Evolutionary conservation across 148 eudicot species (phyloP), one percentile per base, ranked within the genome.

Genomic region (Amaranthus hypochondriacus): DNA sequence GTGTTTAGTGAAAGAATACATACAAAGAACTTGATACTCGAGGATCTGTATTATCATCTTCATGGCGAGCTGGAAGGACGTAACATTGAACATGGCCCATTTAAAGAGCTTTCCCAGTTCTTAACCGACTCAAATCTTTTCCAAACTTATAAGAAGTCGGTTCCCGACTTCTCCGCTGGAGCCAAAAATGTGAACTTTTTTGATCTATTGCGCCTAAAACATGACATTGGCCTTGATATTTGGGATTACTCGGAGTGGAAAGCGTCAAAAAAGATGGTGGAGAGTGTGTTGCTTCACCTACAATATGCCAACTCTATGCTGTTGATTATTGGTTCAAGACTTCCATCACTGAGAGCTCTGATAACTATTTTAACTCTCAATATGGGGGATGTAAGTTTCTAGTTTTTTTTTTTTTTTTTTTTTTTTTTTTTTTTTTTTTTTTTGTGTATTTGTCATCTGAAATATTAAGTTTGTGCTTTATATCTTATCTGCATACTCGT

Each of bases 41-140:
- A 79, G 61, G 99, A 96, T 83, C 85, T 96, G 2, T 92, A 87
- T 81, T 90, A 90, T 85, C 99, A 89, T 84, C 79, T 96, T 65
- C 92, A 90, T 85, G 99, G 96, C 76, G 96, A 96, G 86, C 83
- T 92, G 66, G 96, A 92, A 85, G 99, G 99, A 39, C 96, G 97
- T 75, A 73, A 72, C 72, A 88, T 92, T 79, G 96, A 84, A 72
- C 81, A 84, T 69, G 86, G 90, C 60, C 86, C 91, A 75, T 90
- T 96, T 81, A 96, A 90, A 78, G 97, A 92, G 77, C 85, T 96
- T 57, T 82, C 82, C 72, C 90, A 85, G 75, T 90, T 72, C 81
- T 77, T 96, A 63, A 7, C 81, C 2, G 82, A 81, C 69, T 86
- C 95, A 48, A 78, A 82, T 43, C 73, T 89, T 71, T 70, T 92